Evolutionary conservation across 192 early-diverging fungal genomes (phyloP).

Genomic region (Funneliformis geosporum): DNA sequence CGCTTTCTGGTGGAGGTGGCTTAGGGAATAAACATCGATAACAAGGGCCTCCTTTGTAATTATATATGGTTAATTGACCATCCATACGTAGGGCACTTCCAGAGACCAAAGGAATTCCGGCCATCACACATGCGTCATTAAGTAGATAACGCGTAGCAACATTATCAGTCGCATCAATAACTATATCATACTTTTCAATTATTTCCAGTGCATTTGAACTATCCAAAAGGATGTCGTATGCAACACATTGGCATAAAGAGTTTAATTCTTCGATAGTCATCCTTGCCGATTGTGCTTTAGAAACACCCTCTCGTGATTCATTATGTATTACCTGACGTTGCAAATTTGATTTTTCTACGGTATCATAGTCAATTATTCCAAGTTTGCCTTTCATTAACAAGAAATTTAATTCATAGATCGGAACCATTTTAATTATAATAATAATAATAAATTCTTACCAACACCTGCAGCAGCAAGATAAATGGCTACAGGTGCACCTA

Average conservation of each 20-base stretch:
- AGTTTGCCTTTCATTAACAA: too few species aligned
- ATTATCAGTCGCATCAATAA: constrained; percentile 94
- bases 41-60: constrained; percentile 88
- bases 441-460: constrained; percentile 43
- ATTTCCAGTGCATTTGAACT: constrained; percentile 79
- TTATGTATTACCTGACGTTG: constrained; percentile 95
- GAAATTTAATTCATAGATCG: too few species aligned
- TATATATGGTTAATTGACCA: constrained; percentile 96
- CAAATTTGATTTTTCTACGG: constrained; percentile 86
- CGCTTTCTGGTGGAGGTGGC: constrained; percentile 87
- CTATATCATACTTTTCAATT: constrained; percentile 74
- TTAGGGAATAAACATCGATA: constrained; percentile 94
- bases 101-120: constrained; percentile 80
- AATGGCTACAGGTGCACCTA: constrained; percentile 84
- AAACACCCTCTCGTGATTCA: constrained; percentile 61
- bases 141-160: constrained; percentile 92
- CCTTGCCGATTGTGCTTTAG: constrained; percentile 81
- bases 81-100: constrained; percentile 90
- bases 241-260: constrained; percentile 59
- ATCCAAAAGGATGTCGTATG: constrained; percentile 75
- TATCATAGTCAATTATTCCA: constrained; percentile 93
- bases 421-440: neutral
- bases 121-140: constrained; percentile 90
- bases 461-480: constrained; percentile 91
- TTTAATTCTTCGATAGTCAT: constrained; percentile 63